Percentiles rank a stretch among this genome's conserved stretches.
Evolutionary conservation across 2,329 filamentous ascomycete genomes (phyloP).

Genomic region (Cordyceps farinosa): DNA sequence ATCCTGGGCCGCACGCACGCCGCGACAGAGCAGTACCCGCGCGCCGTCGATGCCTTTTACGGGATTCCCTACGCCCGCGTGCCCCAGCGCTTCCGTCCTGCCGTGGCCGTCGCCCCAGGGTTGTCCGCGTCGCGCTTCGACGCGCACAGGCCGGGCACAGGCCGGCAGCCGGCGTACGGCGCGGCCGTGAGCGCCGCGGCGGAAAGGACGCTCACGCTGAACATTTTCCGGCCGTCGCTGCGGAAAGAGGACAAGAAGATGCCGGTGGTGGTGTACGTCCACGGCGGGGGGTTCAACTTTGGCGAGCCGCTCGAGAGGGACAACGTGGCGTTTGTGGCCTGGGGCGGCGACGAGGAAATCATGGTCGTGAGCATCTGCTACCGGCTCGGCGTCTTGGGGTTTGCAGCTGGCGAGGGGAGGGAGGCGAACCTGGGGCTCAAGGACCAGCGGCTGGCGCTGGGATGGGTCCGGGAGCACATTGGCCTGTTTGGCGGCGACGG

Average conservation of each 20-base stretch:
- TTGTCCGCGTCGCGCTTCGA: constrained; percentile 23
- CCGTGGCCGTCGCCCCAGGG: constrained; percentile 31
- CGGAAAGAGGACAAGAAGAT: constrained; percentile 19
- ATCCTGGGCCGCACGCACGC: constrained; percentile 25
- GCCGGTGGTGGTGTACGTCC: constrained; percentile 57
- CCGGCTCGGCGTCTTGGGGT: constrained; percentile 65
- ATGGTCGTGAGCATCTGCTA: constrained; percentile 61
- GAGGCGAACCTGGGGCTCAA: constrained; percentile 61
- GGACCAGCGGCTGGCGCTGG: constrained; percentile 57
- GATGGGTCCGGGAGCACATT: constrained; percentile 61
- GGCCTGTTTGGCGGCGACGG: constrained; percentile 57
- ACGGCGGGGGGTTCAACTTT: constrained; percentile 61
- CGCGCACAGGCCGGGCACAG: constrained; percentile 35
- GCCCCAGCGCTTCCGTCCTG: constrained; percentile 44
- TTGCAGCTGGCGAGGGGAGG: constrained; percentile 58
- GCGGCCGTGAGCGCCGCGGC: constrained; percentile 29
- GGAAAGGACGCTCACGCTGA: constrained; percentile 53
- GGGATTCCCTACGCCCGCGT: constrained; percentile 48
- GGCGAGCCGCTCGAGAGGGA: constrained; percentile 53
- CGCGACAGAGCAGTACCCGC: constrained; percentile 31
- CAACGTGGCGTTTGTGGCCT: constrained; percentile 59
- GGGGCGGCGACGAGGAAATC: constrained; percentile 38
- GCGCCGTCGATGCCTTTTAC: constrained; percentile 44
- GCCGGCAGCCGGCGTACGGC: constrained; percentile 22
- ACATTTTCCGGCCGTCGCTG: constrained; percentile 43